phyloP scores from a whole-genome alignment of 2,329 filamentous ascomycete species.

The Stachybotrys chartarum region DNA sequence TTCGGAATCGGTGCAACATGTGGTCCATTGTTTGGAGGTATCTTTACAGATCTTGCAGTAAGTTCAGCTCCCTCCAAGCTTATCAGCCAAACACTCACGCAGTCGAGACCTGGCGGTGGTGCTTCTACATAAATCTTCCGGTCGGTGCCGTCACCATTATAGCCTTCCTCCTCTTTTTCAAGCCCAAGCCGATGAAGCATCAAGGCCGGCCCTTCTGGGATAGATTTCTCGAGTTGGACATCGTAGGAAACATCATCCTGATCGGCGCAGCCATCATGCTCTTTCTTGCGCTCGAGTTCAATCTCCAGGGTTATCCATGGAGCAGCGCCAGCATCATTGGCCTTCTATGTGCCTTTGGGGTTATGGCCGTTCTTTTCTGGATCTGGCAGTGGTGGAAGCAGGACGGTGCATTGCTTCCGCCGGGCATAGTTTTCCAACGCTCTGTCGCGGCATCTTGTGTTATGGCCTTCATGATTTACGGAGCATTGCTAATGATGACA shows the following conservation, averaged over 20 bases:
- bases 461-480: slow-evolving; percentile 1
- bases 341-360: neutral
- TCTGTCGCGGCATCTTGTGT: neutral
- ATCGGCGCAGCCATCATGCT: neutral
- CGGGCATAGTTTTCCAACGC: neutral
- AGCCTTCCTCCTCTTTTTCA: neutral
- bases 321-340: neutral
- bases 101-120: slow-evolving; percentile 19
- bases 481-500: neutral
- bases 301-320: neutral
- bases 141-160: slow-evolving; percentile 9
- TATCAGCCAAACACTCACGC: neutral
- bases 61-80: neutral
- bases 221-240: neutral
- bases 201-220: neutral
- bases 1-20: slow-evolving; percentile 1
- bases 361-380: neutral
- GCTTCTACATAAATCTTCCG: slow-evolving; percentile 22
- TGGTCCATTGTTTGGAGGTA: slow-evolving; percentile 3
- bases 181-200: neutral
- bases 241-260: neutral
- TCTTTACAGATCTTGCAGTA: slow-evolving; percentile 3
- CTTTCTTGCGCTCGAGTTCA: slow-evolving; percentile 1
- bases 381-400: slow-evolving; percentile 2
- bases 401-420: neutral